Evolutionary conservation across 371 early-diverging fungal genomes (phyloP), one percentile per base, ranked within the genome.

Genomic region (Umbelopsis sp.): DNA sequence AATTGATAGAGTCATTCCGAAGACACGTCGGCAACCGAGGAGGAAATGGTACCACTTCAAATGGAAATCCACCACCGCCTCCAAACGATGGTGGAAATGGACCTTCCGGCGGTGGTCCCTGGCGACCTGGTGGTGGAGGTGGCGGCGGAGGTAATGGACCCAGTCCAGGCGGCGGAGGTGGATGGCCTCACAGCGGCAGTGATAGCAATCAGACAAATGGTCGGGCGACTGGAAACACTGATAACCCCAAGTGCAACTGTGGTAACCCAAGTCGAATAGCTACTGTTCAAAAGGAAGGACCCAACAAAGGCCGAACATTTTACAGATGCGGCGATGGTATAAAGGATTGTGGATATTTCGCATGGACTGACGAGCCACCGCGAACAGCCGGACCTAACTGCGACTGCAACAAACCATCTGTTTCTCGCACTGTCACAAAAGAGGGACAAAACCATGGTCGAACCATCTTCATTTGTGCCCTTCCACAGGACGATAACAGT

Each of bases 291-390:
- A 91, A 88, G 64, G 85, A 87, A 38, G 90, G 91, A 0, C 76
- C 87, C 7, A 93, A 91, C 71, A 81, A 85, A 72, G 90, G 89
- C 9, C 77, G 86, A 32, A 45, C 76, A 14, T 89, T 88, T 63
- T 87, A 68, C 67, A 67, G 41, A 0, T 91, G 91, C 68, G 53
- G 74, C 25, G 78, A 83, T 24, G 48, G 72, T 9, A 73, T 67
- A 37, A 76, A 75, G 0, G 63, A 76, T 11, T 90, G 90, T 62
- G 74, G 70, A 14, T 89, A 79, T 65, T 89, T 89, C 70, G 62
- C 70, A 12, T 89, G 87, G 81, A 63, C 70, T 3, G 89, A 88
- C 62, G 70, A 65, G 1, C 20, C n/a, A 18, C 57, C 35, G 14
- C 16, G 10, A 65, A 72, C 16, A 14, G 57, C 44, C 16, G 68